phyloP scores from a whole-genome alignment of 176 grass and related monocot species.

The Puya raimondii region DNA sequence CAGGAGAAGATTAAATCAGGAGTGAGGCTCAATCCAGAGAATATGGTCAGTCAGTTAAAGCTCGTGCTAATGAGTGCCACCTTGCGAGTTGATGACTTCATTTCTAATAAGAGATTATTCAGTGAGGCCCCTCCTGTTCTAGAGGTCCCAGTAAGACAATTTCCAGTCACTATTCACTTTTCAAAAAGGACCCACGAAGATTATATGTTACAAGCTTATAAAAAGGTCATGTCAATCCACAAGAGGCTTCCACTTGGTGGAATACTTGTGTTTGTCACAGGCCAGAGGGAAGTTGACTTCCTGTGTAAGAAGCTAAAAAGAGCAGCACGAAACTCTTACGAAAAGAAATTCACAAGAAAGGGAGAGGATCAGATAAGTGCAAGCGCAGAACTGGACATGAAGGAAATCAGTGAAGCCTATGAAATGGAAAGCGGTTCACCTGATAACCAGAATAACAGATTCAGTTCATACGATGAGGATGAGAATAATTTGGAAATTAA shows the following conservation, averaged over 20 bases:
- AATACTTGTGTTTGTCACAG: slow-evolving; percentile 95
- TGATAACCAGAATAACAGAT: slow-evolving; percentile 52
- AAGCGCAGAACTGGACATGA: slow-evolving; percentile 49
- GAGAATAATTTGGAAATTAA: slow-evolving; percentile 30
- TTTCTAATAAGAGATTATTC: slow-evolving; percentile 84
- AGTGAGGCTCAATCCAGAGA: slow-evolving; percentile 35
- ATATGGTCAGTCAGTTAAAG: slow-evolving; percentile 64
- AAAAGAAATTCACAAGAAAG: slow-evolving; percentile 33
- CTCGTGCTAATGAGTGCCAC: slow-evolving; percentile 98
- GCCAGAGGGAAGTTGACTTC: slow-evolving; percentile 87
- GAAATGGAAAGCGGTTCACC: slow-evolving; percentile 47
- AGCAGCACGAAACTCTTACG: slow-evolving; percentile 31
- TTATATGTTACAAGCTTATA: slow-evolving; percentile 88
- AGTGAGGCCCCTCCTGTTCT: slow-evolving; percentile 57
- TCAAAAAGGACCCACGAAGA: slow-evolving; percentile 75
- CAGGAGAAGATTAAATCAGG: slow-evolving; percentile 50
- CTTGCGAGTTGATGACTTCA: slow-evolving; percentile 76
- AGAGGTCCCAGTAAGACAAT: slow-evolving; percentile 75
- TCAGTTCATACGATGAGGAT: slow-evolving; percentile 47
- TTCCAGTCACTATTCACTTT: slow-evolving; percentile 79
- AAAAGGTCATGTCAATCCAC: slow-evolving; percentile 83
- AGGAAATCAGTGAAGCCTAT: slow-evolving; percentile 89
- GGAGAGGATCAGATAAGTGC: slow-evolving; percentile 7
- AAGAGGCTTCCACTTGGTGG: slow-evolving; percentile 81
- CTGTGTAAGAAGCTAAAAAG: slow-evolving; percentile 69